These are phyloP conservation scores for Aspergillus nomiae DNA, from an alignment of 2,329 filamentous ascomycete species.

Conservation along the genomic window DNA sequence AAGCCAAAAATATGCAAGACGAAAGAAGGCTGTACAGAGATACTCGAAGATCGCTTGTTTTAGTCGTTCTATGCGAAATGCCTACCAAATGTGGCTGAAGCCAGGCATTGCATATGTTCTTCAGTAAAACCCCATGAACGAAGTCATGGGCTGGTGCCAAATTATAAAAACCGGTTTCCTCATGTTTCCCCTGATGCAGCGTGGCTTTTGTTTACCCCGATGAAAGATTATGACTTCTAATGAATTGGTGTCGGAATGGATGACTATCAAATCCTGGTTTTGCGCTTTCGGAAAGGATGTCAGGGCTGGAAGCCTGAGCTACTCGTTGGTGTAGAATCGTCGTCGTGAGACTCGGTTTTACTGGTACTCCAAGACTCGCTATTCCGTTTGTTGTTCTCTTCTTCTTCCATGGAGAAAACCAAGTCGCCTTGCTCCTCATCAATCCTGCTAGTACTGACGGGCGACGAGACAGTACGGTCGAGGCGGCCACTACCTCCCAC, in stretches of 20 bases:
- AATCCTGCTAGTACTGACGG: conserved; percentile 48
- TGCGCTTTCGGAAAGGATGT: background rate
- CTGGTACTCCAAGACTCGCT: conserved; percentile 37
- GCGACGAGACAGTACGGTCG: conserved; percentile 49
- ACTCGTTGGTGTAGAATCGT: conserved; percentile 24
- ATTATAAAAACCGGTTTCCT: conserved; percentile 11
- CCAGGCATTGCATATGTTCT: conserved; percentile 15
- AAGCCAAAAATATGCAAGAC: conserved; percentile 18
- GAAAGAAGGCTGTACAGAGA: conserved; percentile 13
- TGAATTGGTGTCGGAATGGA: conserved; percentile 11
- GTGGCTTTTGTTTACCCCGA: conserved; percentile 2
- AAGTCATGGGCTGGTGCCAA: conserved; percentile 15
- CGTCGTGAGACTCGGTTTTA: conserved; percentile 34
- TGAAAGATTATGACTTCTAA: conserved; percentile 13
- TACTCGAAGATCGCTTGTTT: conserved; percentile 19
- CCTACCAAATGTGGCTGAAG: conserved; percentile 13
- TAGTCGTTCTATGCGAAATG: conserved; percentile 27
- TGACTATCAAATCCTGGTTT: background rate
- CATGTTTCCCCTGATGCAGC: conserved; percentile 16
- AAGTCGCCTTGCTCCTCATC: conserved; percentile 52
- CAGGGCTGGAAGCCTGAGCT: conserved; percentile 23
- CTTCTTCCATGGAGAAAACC: conserved; percentile 55
- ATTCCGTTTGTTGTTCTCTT: conserved; percentile 48
- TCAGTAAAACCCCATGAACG: conserved; percentile 14
- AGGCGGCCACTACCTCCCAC: conserved; percentile 36